Conservation (phyloP, 176 grass and related monocot species). For the Zoysia japonica region DNA sequence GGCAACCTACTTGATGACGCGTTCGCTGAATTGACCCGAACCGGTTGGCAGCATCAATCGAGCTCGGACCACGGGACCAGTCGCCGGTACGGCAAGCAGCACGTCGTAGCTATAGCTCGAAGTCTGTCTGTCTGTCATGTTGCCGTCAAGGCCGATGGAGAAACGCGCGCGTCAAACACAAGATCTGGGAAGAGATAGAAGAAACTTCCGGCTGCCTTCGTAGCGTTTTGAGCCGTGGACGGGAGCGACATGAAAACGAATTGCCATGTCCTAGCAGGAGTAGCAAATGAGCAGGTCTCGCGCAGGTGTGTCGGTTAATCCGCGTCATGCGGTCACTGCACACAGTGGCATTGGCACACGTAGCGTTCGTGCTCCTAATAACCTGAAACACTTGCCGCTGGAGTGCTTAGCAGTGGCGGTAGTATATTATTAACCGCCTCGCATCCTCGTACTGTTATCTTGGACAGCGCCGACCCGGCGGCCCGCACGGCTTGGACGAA, state of each 20-base stretch:
- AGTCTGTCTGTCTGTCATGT: background rate
- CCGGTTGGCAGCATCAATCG: background rate
- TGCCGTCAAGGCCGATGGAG: background rate
- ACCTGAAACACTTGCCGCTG: background rate
- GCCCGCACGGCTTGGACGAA: background rate
- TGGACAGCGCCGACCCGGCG: background rate
- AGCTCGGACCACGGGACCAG: background rate
- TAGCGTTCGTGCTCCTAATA: background rate
- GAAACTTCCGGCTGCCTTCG: background rate
- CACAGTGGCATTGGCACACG: background rate
- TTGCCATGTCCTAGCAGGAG: too few relatives aligned
- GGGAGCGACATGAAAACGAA: background rate
- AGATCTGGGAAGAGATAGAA: background rate
- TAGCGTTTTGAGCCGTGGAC: background rate
- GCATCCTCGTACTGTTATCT: background rate
- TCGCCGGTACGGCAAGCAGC: too few relatives aligned
- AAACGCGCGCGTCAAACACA: background rate
- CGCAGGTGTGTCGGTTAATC: background rate
- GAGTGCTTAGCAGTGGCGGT: background rate
- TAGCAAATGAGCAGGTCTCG: background rate
- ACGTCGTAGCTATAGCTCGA: too few relatives aligned
- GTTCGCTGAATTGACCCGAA: background rate
- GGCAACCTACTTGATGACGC: background rate
- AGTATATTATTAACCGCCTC: background rate
- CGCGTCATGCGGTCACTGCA: background rate